Conservation (phyloP, 257 asterid genomes). For the Nicotiana knightiana region DNA sequence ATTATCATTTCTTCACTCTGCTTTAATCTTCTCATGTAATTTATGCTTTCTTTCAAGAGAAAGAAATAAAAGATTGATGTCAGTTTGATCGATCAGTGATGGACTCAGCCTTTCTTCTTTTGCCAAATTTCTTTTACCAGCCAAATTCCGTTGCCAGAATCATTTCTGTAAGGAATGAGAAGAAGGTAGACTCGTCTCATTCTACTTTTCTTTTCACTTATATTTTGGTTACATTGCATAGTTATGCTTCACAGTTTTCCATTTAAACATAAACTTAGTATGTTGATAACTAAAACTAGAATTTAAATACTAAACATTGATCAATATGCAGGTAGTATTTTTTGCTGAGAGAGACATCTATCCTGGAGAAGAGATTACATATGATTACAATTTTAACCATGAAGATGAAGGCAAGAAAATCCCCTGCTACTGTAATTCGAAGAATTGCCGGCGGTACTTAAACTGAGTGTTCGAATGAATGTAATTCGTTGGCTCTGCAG, state of each 20-base stretch:
- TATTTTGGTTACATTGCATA: conserved; percentile 1
- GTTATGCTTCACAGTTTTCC: not conserved
- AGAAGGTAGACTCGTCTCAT: conserved; percentile 33
- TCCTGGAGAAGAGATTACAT: conserved; percentile 74
- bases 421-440: conserved; percentile 49
- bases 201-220: not conserved
- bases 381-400: conserved; percentile 65
- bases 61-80: not conserved
- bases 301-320: not conserved
- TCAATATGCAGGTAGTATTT: conserved; percentile 40
- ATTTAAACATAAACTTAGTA: not conserved
- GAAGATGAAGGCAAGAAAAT: conserved; percentile 59
- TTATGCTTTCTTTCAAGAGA: not conserved
- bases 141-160: conserved; percentile 63
- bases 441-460: conserved; percentile 50
- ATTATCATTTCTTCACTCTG: not conserved
- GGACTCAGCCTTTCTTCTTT: conserved; percentile 8
- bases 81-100: not conserved
- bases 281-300: not conserved
- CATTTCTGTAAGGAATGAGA: conserved; percentile 52
- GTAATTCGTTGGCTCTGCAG: not conserved
- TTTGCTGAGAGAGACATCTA: conserved; percentile 57
- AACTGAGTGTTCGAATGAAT: conserved; percentile 21
- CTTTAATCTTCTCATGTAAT: not conserved
- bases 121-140: conserved; percentile 22